These are phyloP conservation scores for Suhomyces choctaworum DNA, from an alignment of 1,139 yeast genomes.

Conservation along the genomic window DNA sequence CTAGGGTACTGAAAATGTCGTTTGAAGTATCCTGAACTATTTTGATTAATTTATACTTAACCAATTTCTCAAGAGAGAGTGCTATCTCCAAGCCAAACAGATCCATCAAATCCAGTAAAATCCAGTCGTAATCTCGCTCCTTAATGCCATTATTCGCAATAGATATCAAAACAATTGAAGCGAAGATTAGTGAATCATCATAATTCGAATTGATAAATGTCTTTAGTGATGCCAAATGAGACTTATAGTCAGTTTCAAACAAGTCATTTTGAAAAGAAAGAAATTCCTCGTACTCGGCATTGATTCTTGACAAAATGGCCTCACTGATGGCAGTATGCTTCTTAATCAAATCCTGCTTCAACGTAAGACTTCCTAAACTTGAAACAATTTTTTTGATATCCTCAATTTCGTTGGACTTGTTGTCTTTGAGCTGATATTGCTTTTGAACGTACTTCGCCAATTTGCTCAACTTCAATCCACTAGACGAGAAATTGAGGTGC, in stretches of 20 bases:
- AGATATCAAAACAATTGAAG: constrained; percentile 55
- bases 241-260: constrained; percentile 56
- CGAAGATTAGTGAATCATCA: constrained; percentile 42
- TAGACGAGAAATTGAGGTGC: constrained; percentile 73
- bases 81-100: constrained; percentile 59
- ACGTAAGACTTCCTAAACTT: constrained; percentile 65
- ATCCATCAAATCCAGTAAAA: constrained; percentile 53
- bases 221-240: constrained; percentile 48
- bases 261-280: constrained; percentile 76
- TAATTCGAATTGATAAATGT: constrained; percentile 41
- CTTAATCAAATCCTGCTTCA: constrained; percentile 66
- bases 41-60: constrained; percentile 28
- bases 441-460: constrained; percentile 72
- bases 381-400: constrained; percentile 74
- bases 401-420: constrained; percentile 48
- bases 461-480: constrained; percentile 70
- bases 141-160: constrained; percentile 65
- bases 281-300: constrained; percentile 51
- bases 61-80: constrained; percentile 29
- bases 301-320: constrained; percentile 55
- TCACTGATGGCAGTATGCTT: constrained; percentile 81
- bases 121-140: constrained; percentile 53
- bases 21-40: constrained; percentile 23
- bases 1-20: constrained; percentile 34
- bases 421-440: constrained; percentile 64